Evolutionary conservation across 345 rosid genomes (phyloP).

Genomic region (Dipteronia dyeriana): DNA sequence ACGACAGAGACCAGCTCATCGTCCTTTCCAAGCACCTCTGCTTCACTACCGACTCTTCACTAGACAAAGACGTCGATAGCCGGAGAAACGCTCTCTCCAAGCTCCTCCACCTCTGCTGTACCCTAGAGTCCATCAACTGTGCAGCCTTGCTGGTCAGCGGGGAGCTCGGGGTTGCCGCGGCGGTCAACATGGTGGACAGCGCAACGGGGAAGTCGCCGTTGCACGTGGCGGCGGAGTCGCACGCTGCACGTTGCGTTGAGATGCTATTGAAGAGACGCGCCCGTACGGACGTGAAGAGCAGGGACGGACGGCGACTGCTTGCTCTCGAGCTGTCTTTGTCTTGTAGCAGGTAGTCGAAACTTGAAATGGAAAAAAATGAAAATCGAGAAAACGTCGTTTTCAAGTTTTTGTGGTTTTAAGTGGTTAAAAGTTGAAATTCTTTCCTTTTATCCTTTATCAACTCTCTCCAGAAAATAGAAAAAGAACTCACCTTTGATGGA

Average conservation of each 20-base stretch:
- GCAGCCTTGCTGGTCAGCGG: conserved; percentile 61
- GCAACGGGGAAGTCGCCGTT: conserved; percentile 51
- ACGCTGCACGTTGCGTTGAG: conserved; percentile 65
- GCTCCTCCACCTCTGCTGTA: conserved; percentile 61
- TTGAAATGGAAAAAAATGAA: background rate
- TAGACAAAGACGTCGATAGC: conserved; percentile 9
- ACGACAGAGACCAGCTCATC: conserved; percentile 46
- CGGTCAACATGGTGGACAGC: conserved; percentile 45
- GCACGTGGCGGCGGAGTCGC: conserved; percentile 62
- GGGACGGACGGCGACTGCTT: conserved; percentile 58
- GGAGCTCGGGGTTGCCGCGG: conserved; percentile 54
- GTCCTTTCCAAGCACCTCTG: conserved; percentile 27
- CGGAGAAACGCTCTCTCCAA: conserved; percentile 18
- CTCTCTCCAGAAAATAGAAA: background rate
- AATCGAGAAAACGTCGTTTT: conserved; percentile 27
- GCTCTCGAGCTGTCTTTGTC: conserved; percentile 65
- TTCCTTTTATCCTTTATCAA: conserved; percentile 9
- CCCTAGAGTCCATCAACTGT: conserved; percentile 55
- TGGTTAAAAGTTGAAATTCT: conserved; percentile 16
- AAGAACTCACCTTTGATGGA: conserved; percentile 29
- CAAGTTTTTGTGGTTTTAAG: conserved; percentile 2
- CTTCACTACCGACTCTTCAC: conserved; percentile 22
- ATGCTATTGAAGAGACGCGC: conserved; percentile 67
- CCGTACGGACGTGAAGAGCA: conserved; percentile 67
- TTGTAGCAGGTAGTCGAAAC: conserved; percentile 46